Percentiles rank a stretch among this genome's conserved stretches.
Conservation (phyloP, 768 basidiomycete species). For the Tylopilus plumbeoviolaceoides region DNA sequence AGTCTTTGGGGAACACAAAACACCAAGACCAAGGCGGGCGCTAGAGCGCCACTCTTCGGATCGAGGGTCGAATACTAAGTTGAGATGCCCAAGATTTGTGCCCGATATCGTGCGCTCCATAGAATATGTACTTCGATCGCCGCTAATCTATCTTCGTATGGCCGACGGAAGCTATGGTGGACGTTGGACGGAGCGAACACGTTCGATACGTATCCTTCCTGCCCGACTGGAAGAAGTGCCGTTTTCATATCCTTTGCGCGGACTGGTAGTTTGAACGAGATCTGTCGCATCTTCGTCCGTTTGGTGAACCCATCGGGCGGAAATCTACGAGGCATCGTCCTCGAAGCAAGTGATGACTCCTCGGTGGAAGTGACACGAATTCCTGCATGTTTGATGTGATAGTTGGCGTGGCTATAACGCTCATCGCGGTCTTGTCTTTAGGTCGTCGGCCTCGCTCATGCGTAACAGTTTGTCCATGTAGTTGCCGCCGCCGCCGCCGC, state of each 20-base stretch:
- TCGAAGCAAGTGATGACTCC: conserved; percentile 36
- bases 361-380: conserved; percentile 43
- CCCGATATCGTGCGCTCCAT: background rate
- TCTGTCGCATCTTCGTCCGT: conserved; percentile 37
- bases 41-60: background rate
- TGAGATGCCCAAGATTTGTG: conserved; percentile 8
- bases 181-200: conserved; percentile 7
- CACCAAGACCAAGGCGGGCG: conserved; percentile 1
- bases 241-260: background rate
- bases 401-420: background rate
- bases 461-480: conserved; percentile 13
- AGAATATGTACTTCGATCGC: background rate
- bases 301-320: conserved; percentile 8
- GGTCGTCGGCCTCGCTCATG: background rate
- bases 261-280: conserved; percentile 31
- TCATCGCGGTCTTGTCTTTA: background rate
- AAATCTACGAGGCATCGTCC: conserved; percentile 15
- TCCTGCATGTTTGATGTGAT: conserved; percentile 26
- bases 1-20: background rate
- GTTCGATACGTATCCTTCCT: background rate
- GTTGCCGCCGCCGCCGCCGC: conserved; percentile 7
- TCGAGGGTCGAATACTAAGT: background rate
- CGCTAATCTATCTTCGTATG: conserved; percentile 14
- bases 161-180: background rate
- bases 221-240: background rate